Evolutionary conservation across 306 rosid species (phyloP), one percentile per base, ranked within the genome.

Genomic region (Cyclanthera cordifolia): DNA sequence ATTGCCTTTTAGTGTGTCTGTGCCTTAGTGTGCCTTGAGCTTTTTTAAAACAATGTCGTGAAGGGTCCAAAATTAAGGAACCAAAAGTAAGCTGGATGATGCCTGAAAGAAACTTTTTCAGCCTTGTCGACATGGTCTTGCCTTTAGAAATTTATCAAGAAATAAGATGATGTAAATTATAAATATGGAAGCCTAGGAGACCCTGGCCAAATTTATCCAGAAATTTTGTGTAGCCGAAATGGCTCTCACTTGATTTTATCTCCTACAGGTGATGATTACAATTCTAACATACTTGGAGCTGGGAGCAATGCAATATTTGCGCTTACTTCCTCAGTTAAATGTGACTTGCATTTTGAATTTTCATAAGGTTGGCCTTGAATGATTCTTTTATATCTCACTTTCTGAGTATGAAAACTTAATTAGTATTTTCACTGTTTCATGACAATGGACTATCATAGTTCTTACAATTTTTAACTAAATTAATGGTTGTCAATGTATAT

Each of bases 201-300:
- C 20, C 27, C 15, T 6, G 3, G 0, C 24, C 23, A 32, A 32
- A 59, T n/a, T 59, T 30, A 2, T 56, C 46, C 20, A 2, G 2
- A n/a, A 8, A 5, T 15, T 21, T 20, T 20, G 41, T 17, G 3
- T 6, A 2, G 43, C 24, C 7, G 37, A 64, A 68, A 47, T 66
- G 37, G 21, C 30, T 50, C 72, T 72, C 73, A 50, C 67, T 63
- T 21, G 27, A 50, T 65, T 78, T 74, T 79, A 49, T 72, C 68
- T 77, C 65, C 74, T 45, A 74, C 85, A 92, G 98, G 98, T 89
- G 78, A 85, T 92, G 83, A 86, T 87, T 78, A 92, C 98, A 21
- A 73, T 92, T 81, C 72, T 92, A 75, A 92, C 98, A 20, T 88
- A 85, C 86, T 87, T 92, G 89, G 98, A 92, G 77, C 77, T 89